These are phyloP conservation scores for Lagenidium sp. DNA, from an alignment of 352 stramenopile species.

Conservation along the genomic window DNA sequence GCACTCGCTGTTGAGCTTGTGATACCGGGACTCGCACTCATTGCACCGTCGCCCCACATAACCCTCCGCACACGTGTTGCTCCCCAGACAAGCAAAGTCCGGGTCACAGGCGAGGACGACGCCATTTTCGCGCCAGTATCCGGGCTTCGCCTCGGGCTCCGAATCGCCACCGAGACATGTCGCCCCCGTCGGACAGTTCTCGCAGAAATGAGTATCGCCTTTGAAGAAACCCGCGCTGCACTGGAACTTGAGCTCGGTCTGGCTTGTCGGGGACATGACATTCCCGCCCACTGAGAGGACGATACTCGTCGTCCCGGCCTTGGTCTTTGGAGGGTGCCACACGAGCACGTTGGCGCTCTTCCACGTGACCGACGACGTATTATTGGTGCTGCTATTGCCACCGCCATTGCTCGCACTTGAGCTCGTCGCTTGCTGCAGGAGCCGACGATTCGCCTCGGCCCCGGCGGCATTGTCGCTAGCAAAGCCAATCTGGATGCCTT, in stretches of 20 bases:
- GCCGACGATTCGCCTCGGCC: not conserved
- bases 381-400: not conserved
- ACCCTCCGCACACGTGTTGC: conserved; percentile 31
- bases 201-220: conserved; percentile 30
- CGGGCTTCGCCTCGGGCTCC: conserved; percentile 28
- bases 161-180: conserved; percentile 39
- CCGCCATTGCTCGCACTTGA: conserved; percentile 4
- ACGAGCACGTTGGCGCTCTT: conserved; percentile 34
- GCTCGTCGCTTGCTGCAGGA: not conserved
- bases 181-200: conserved; percentile 36
- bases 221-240: conserved; percentile 50
- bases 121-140: conserved; percentile 48
- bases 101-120: conserved; percentile 46
- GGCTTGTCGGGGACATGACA: conserved; percentile 37
- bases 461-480: conserved; percentile 1
- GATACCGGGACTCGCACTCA: conserved; percentile 30
- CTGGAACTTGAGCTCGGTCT: conserved; percentile 56
- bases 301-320: conserved; percentile 39
- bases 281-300: conserved; percentile 50
- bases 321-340: conserved; percentile 51
- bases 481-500: conserved; percentile 42
- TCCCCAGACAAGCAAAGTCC: conserved; percentile 40
- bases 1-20: conserved; percentile 61
- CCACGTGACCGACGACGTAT: conserved; percentile 26
- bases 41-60: conserved; percentile 42